Evolutionary conservation across 495 filamentous ascomycete genomes (phyloP), one percentile per base, ranked within the genome.

Genomic region (Poronia punctata): DNA sequence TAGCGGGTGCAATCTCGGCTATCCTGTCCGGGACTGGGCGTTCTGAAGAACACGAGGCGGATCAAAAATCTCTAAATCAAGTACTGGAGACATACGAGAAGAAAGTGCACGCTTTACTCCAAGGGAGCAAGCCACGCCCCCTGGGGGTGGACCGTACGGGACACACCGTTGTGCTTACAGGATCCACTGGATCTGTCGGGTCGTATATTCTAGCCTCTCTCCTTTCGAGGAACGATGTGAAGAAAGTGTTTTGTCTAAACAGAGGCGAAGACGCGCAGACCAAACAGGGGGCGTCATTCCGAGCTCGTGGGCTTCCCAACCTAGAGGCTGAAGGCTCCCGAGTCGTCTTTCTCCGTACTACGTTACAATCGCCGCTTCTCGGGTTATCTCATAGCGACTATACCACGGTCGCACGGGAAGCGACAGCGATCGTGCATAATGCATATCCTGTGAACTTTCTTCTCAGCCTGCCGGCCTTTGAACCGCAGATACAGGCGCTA

Each of bases 211-310:
- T 29, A 2, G 12, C 3, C 6, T 23, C 35, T 17, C 21, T 29
- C 9, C 16, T 38, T 7, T 10, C 12, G 19, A 38, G 36, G 11
- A 25, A 23, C 16, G 36, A 17, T 23, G 22, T 38, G 3, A 29
- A 38, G 15, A 16, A 21, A 7, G 11, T 38, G 12, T 38, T 38
- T 23, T 38, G 36, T 18, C 25, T 38, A 4, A 29, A 38, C 15
- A 3, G 36, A 7, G 25, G 24, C 7, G 3, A 4, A 11, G 16
- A 38, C 14, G 23, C 14, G 3, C 5, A 10, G 5, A 17, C 10
- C 21, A 25, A 27, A 16, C 36, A 38, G 9, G 24, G 21, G 7
- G 14, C 22, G 21, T 25, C 22, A 3, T 38, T 38, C 25, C 1
- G 12, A 3, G 10, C 12, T 12, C 14, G 16, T n/a, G 36, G 36